Conservation (phyloP, 495 filamentous ascomycete genomes). For the Podospora sp. region DNA sequence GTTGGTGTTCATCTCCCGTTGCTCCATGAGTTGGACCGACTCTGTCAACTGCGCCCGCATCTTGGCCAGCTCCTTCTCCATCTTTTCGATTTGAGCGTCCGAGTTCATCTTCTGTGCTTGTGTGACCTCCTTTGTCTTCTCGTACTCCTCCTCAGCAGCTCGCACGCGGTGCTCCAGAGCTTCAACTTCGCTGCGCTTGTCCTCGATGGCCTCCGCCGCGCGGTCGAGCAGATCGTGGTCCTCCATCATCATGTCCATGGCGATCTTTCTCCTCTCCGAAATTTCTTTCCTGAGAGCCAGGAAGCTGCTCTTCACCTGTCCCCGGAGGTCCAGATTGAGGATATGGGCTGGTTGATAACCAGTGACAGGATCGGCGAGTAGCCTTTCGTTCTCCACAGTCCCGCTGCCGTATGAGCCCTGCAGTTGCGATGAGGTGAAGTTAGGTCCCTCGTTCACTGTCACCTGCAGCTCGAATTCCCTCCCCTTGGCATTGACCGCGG, state of each 20-base stretch:
- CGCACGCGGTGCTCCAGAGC: slow-evolving; percentile 82
- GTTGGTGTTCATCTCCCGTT: slow-evolving; percentile 93
- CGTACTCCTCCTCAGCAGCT: slow-evolving; percentile 88
- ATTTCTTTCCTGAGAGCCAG: slow-evolving; percentile 81
- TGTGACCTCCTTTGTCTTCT: slow-evolving; percentile 86
- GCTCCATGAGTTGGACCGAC: slow-evolving; percentile 88
- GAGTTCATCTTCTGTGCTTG: slow-evolving; percentile 81
- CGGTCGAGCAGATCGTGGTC: slow-evolving; percentile 88
- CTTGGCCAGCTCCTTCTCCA: slow-evolving; percentile 95
- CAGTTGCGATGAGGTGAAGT: slow-evolving; percentile 72
- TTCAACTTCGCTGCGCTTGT: slow-evolving; percentile 90
- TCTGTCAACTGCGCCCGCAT: slow-evolving; percentile 86
- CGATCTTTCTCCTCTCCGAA: slow-evolving; percentile 76
- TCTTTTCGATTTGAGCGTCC: slow-evolving; percentile 94
- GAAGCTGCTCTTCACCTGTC: slow-evolving; percentile 77
- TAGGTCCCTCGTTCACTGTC: slow-evolving; percentile 65
- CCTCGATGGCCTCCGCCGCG: slow-evolving; percentile 91
- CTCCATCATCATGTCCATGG: slow-evolving; percentile 85
- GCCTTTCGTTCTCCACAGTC: slow-evolving; percentile 56
- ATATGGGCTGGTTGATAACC: slow-evolving; percentile 90
- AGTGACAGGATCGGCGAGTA: slow-evolving; percentile 76
- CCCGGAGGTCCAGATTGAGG: slow-evolving; percentile 81
- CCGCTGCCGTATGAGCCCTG: slow-evolving; percentile 52
- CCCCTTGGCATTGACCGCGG: slow-evolving; percentile 82
- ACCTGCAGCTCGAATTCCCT: slow-evolving; percentile 80